Evolutionary conservation across 768 basidiomycete species (phyloP).

Genomic region (Piloderma croceum): DNA sequence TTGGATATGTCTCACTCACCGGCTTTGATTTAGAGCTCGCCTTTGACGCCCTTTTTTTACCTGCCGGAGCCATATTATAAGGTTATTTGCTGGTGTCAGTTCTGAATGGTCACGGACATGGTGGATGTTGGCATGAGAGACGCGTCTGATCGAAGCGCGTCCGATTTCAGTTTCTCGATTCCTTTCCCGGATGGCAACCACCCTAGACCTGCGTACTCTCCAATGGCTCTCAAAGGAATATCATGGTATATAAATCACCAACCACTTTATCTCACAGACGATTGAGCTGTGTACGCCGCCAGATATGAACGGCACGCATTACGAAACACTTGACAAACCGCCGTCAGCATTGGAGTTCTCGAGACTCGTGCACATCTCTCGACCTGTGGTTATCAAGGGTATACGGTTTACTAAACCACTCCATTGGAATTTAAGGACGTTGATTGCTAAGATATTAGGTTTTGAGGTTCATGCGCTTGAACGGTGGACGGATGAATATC

Average conservation of each 20-base stretch:
- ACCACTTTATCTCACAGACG: neutral
- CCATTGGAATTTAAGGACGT: constrained; percentile 2
- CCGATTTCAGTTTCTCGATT: neutral
- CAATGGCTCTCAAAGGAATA: constrained; percentile 37
- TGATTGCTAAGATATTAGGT: constrained; percentile 35
- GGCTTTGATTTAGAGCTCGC: too few species aligned
- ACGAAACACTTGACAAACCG: constrained; percentile 44
- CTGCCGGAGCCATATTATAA: too few species aligned
- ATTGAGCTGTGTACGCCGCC: too few species aligned
- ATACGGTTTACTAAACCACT: neutral
- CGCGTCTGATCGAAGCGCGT: neutral
- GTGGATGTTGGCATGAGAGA: too few species aligned
- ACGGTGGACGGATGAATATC: constrained; percentile 65
- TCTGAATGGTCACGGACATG: too few species aligned
- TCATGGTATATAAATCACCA: constrained; percentile 17
- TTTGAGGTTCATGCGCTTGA: constrained; percentile 40
- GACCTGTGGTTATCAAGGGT: constrained; percentile 76
- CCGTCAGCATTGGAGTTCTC: constrained; percentile 69
- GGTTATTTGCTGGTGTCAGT: too few species aligned
- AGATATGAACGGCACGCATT: constrained; percentile 53
- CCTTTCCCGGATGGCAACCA: constrained; percentile 1
- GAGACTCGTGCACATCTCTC: constrained; percentile 57
- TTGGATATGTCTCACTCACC: too few species aligned
- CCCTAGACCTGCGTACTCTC: constrained; percentile 21
- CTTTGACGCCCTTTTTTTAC: too few species aligned